Evolutionary conservation across 2,329 filamentous ascomycete genomes (phyloP), one percentile per base, ranked within the genome.

Genomic region (Aureobasidium uvarum): DNA sequence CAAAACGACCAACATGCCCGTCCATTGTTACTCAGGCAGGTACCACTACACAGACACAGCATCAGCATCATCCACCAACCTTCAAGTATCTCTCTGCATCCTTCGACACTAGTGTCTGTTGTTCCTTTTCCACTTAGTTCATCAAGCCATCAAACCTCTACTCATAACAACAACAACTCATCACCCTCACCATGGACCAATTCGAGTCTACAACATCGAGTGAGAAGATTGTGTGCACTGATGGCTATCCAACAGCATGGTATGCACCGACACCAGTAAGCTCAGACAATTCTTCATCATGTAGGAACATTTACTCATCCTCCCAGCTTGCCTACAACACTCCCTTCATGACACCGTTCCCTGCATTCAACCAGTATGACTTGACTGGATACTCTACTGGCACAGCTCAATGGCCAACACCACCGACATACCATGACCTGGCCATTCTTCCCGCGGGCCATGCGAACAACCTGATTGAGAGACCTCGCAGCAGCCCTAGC

Each of bases 261-360:
- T 63, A 45, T 63, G 48, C 60, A 28, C 48, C 60, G 16, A 54
- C 48, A n/a, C 60, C 60, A 23, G 60, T 63, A 63, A 36, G 60
- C 54, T 20, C n/a, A 5, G n/a, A 28, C 23, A 25, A 28, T 4
- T 18, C 3, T 1, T 7, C n/a, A 52, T 23, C 23, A 38, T 25
- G 7, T 31, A 6, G 16, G 38, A 33, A 20, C 18, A 31, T n/a
- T 6, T 45, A 25, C 60, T 63, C 46, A 63, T 45, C 14, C 43
- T 25, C 14, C 18, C 41, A 67, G 66, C 64, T 67, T n/a, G 56
- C 70, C 41, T 76, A 71, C 67, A 68, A 71, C 50, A 69, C 75
- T 58, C 67, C 73, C 39, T 76, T 75, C 70, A 68, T 72, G 59
- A 74, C 73, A 50, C 74, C 74, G 4, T 74, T 70, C 66, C 72